Percentiles rank a stretch among this genome's conserved stretches.
Evolutionary conservation across 768 basidiomycete species (phyloP).

Genomic region (Termitomyces sp.): DNA sequence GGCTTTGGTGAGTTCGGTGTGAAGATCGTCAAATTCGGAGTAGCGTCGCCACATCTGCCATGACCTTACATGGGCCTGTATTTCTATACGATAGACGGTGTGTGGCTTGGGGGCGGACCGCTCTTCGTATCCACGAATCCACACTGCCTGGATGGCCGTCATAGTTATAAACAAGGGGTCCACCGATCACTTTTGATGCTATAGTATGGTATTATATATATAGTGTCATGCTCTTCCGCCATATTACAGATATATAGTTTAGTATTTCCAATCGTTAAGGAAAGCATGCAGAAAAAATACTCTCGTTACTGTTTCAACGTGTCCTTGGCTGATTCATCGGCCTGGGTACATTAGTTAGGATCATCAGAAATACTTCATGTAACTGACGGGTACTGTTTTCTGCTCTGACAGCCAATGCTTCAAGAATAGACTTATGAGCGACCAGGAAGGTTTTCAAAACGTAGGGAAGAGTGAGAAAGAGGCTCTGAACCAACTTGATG

Average conservation of each 20-base stretch:
- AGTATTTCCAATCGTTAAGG: no score
- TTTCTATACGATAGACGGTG: constrained; percentile 76
- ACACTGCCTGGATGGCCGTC: constrained; percentile 77
- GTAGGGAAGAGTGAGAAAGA: not conserved
- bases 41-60: constrained; percentile 96
- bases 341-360: not conserved
- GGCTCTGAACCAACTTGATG: not conserved
- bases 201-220: no score
- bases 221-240: no score
- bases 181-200: constrained; percentile 5
- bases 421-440: not conserved
- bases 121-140: constrained; percentile 66
- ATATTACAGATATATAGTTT: no score
- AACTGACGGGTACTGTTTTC: not conserved
- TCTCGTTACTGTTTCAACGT: not conserved
- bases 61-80: constrained; percentile 84
- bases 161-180: constrained; percentile 25
- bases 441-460: not conserved
- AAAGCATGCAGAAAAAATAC: not conserved
- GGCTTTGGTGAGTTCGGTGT: constrained; percentile 77
- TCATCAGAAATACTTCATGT: not conserved
- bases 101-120: constrained; percentile 72
- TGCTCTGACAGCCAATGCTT: not conserved
- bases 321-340: no score
- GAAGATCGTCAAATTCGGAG: constrained; percentile 89